Conservation (phyloP, 2,329 filamentous ascomycete genomes). For the Botrytis galanthina region DNA sequence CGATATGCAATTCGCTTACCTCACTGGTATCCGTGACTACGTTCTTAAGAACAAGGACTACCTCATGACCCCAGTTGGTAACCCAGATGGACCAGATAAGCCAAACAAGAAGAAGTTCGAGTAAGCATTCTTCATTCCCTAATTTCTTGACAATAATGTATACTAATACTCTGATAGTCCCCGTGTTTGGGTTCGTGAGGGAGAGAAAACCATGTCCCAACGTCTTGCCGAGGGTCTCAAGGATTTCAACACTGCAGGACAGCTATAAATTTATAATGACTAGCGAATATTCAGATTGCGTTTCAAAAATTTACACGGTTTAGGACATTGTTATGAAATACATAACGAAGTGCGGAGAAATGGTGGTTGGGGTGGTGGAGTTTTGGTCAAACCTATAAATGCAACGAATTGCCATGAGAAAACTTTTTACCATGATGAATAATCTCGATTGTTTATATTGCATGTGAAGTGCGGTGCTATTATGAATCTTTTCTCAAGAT, state of each 20-base stretch:
- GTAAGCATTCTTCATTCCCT: not conserved
- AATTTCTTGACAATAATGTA: not conserved
- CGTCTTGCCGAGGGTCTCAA: conserved; percentile 78
- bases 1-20: conserved; percentile 94
- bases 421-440: not conserved
- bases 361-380: conserved; percentile 14
- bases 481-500: not conserved
- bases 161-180: conserved; percentile 7
- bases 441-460: not conserved
- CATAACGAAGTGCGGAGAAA: conserved; percentile 14
- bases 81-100: conserved; percentile 94
- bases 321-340: conserved; percentile 19
- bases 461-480: not conserved
- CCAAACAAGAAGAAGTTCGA: conserved; percentile 98
- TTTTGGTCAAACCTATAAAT: conserved; percentile 18
- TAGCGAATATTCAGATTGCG: conserved; percentile 6
- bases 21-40: conserved; percentile 90
- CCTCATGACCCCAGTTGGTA: conserved; percentile 80
- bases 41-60: conserved; percentile 94
- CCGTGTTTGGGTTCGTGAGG: conserved; percentile 85
- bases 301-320: conserved; percentile 18
- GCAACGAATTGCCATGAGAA: not conserved
- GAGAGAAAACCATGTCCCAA: conserved; percentile 92
- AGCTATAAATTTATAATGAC: conserved; percentile 57
- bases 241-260: conserved; percentile 85